These are phyloP conservation scores for Aspergillus ochraceus DNA, from an alignment of 2,329 filamentous ascomycete species.

Conservation along the genomic window DNA sequence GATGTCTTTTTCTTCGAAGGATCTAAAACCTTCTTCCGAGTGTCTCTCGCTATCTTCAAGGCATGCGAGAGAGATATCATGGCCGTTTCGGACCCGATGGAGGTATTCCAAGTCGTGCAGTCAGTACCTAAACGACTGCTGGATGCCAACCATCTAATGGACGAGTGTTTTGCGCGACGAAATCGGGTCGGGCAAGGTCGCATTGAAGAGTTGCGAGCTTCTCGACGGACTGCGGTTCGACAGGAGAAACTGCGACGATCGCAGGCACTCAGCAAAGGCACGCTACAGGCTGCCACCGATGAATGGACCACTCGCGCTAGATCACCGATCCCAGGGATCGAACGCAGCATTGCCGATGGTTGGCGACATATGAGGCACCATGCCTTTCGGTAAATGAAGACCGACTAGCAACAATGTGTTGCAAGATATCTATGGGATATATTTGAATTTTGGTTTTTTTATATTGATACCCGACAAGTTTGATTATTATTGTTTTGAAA, in stretches of 20 bases:
- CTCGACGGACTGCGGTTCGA: constrained; percentile 58
- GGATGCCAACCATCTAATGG: constrained; percentile 79
- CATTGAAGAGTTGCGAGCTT: constrained; percentile 73
- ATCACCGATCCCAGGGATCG: constrained; percentile 29
- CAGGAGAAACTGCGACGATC: constrained; percentile 43
- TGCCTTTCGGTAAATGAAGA: constrained; percentile 28
- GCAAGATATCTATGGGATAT: not conserved
- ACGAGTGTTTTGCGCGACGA: constrained; percentile 76
- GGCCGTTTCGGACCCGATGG: constrained; percentile 80
- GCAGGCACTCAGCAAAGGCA: constrained; percentile 34
- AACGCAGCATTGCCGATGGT: constrained; percentile 34
- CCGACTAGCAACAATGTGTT: not conserved
- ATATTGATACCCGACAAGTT: constrained; percentile 16
- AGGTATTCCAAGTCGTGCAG: constrained; percentile 94
- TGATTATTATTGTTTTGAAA: not conserved
- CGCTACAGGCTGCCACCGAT: constrained; percentile 33
- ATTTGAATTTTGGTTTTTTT: constrained; percentile 9
- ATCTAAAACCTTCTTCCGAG: constrained; percentile 87
- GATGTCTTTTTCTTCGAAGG: constrained; percentile 96
- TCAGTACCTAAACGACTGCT: constrained; percentile 76
- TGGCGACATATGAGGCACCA: constrained; percentile 38
- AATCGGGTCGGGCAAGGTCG: constrained; percentile 79
- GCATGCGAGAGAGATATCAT: constrained; percentile 78
- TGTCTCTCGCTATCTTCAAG: constrained; percentile 90
- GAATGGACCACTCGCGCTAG: constrained; percentile 32